Conservation (phyloP, 2,329 filamentous ascomycete genomes). For the Erysiphe pulchra region DNA sequence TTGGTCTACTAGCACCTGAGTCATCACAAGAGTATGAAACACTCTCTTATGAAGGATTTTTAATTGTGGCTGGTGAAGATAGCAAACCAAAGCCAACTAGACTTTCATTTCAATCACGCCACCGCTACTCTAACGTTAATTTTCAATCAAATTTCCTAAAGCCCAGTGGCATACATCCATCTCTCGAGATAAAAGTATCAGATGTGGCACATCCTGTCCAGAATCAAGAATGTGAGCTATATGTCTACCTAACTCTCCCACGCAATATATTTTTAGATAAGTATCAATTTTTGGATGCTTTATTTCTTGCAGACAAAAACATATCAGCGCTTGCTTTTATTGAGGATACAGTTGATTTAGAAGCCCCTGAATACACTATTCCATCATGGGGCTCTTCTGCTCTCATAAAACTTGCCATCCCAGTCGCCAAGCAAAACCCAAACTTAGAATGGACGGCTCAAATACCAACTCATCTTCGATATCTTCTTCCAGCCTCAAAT, state of each 20-base stretch:
- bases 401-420: slow-evolving; percentile 45
- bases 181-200: slow-evolving; percentile 40
- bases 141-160: slow-evolving; percentile 39
- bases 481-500: slow-evolving; percentile 32
- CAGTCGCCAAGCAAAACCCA: slow-evolving; percentile 9
- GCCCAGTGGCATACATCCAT: slow-evolving; percentile 66
- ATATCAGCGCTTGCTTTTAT: slow-evolving; percentile 41
- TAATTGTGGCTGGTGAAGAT: slow-evolving; percentile 56
- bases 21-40: slow-evolving; percentile 23
- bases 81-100: slow-evolving; percentile 33
- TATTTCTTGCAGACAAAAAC: slow-evolving; percentile 65
- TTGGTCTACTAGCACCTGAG: slow-evolving; percentile 52
- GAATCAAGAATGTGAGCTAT: slow-evolving; percentile 38
- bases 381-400: slow-evolving; percentile 54
- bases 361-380: slow-evolving; percentile 65
- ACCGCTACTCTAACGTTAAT: slow-evolving; percentile 28
- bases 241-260: slow-evolving; percentile 65
- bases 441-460: slow-evolving; percentile 32
- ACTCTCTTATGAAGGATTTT: slow-evolving; percentile 44
- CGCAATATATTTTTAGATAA: slow-evolving; percentile 62
- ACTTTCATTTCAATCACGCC: slow-evolving; percentile 64
- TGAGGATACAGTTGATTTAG: slow-evolving; percentile 60
- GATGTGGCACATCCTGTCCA: slow-evolving; percentile 23
- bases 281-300: slow-evolving; percentile 52
- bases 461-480: slow-evolving; percentile 68